Evolutionary conservation across 805 yeast species (phyloP), one percentile per base, ranked within the genome.

Genomic region (Kazachstania bromeliacearum): DNA sequence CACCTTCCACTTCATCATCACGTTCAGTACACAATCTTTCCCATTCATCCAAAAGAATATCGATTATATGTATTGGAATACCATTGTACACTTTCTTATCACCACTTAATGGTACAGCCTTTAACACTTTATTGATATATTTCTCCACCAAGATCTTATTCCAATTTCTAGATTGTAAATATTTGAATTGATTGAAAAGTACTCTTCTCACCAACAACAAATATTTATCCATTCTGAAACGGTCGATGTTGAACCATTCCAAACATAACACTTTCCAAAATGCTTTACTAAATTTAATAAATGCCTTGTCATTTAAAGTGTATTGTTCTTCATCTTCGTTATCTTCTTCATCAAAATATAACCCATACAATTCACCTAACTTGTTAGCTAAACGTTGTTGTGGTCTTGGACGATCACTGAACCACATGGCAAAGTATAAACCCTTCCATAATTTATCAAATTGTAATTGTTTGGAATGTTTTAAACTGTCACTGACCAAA

Each of bases 381-480:
- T 73, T 76, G 33, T 69, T 71, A 2, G 95, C 94, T 26, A 92
- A 64, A 40, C 78, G 64, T 59, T 87, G 95, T 60, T 92, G 98
- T 17, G 95, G 92, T 49, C 81, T 70, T 19, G 96, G 95, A 53
- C 88, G 75, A 59, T 92, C 98, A 55, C 94, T 74, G 63, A 81
- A 85, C 97, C 98, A 92, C 95, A 92, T 85, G 8, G 95, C 75
- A 55, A 70, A 92, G 60, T 80, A 92, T 28, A 92, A 68, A n/a
- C 97, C 98, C 61, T 84, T 87, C 96, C 98, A 92, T 41, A 92
- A 64, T 56, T 89, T 88, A 46, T 82, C 82, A 44, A 76, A 66
- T 36, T 85, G 92, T 27, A 71, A 51, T 32, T 54, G 64, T 28
- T 55, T 63, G 25, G 67, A 44, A 22, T 57, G 62, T 5, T 67